phyloP scores from a whole-genome alignment of 1,284 basidiomycete species.

The Boletus semigastroideus region DNA sequence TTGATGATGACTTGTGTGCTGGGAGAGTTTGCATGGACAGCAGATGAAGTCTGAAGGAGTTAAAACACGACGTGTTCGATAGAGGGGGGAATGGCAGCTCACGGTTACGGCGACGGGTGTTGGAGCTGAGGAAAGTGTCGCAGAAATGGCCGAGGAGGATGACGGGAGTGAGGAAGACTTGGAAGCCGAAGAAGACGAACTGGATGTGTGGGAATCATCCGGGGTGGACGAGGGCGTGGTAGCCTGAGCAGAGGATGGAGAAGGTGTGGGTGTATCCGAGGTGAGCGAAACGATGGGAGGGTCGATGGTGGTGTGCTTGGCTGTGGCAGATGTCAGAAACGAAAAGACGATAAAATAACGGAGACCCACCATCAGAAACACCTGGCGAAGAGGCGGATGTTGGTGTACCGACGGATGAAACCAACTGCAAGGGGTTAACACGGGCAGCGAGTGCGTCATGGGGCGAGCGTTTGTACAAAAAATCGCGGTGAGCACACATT shows the following conservation, averaged over 20 bases:
- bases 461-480: conserved; percentile 15
- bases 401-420: too few relatives aligned
- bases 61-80: background rate
- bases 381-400: background rate
- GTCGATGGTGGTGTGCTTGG: background rate
- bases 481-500: conserved; percentile 15
- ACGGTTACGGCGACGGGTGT: conserved; percentile 6
- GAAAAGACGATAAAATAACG: accelerated
- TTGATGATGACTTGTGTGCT: background rate
- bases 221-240: background rate
- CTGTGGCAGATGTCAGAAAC: conserved; percentile 7
- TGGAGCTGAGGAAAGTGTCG: conserved; percentile 1
- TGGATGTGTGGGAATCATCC: background rate
- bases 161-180: background rate
- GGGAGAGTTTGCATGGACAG: background rate
- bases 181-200: background rate
- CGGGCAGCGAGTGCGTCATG: background rate
- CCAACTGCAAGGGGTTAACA: background rate
- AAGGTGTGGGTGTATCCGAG: background rate
- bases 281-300: background rate
- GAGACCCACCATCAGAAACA: background rate
- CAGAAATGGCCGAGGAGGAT: conserved; percentile 3
- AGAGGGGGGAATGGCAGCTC: conserved; percentile 2
- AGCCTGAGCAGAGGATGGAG: background rate
- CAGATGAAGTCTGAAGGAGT: conserved; percentile 3